Percentiles rank a stretch among this genome's conserved stretches.
Conservation (phyloP, 208 protist genomes). For the Wallacemonas rigidus region DNA sequence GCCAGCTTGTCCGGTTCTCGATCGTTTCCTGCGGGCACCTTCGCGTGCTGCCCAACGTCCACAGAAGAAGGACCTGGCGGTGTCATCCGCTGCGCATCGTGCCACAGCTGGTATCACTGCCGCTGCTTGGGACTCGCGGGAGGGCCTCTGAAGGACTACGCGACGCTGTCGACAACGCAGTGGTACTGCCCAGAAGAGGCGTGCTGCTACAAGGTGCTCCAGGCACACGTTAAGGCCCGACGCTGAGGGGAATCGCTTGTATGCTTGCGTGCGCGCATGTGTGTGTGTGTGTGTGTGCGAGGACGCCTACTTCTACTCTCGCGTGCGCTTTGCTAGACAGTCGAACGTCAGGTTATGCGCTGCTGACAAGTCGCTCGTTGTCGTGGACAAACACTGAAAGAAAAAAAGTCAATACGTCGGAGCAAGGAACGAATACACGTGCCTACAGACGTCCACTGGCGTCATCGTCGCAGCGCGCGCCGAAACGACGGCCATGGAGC, state of each 20-base stretch:
- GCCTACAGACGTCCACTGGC: no score
- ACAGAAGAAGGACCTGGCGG: conserved; percentile 57
- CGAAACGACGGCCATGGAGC: no score
- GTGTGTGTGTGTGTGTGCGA: neutral
- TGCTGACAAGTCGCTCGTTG: no score
- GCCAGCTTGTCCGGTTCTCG: conserved; percentile 14
- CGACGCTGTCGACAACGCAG: conserved; percentile 72
- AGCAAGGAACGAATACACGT: no score
- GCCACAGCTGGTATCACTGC: conserved; percentile 78
- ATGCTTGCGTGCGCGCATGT: neutral
- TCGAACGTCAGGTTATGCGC: no score
- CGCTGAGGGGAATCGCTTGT: conserved; percentile 15
- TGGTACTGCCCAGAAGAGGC: conserved; percentile 84
- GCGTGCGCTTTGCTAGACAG: no score
- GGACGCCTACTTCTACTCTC: no score
- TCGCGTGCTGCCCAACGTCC: conserved; percentile 84
- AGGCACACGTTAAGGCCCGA: conserved; percentile 35
- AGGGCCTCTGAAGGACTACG: conserved; percentile 51
- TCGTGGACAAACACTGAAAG: no score
- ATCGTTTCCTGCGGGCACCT: conserved; percentile 67
- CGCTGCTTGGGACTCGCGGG: conserved; percentile 61
- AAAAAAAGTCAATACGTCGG: no score
- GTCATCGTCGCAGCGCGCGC: no score
- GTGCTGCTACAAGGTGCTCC: conserved; percentile 66
- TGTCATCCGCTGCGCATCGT: conserved; percentile 73